These are phyloP conservation scores for Pseudogymnoascus sp. DNA, from an alignment of 2,329 filamentous ascomycete genomes.

Conservation along the genomic window DNA sequence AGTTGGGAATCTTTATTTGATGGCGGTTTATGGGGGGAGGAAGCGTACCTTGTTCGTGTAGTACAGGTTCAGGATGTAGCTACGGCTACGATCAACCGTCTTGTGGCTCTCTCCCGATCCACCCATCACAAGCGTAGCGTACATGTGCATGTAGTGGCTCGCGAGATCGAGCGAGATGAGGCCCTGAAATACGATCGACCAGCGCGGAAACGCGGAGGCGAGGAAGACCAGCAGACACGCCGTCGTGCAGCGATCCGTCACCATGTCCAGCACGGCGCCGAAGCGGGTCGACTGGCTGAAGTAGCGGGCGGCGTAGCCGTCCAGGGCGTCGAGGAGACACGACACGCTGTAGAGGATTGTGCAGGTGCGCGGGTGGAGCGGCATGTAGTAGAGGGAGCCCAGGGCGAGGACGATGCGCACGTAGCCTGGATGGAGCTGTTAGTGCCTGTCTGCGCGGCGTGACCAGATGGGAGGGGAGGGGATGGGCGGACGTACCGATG, in stretches of 20 bases:
- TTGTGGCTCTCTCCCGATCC: conserved; percentile 78
- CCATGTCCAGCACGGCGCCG: conserved; percentile 96
- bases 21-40: conserved; percentile 8
- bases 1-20: conserved; percentile 10
- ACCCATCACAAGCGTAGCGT: conserved; percentile 82
- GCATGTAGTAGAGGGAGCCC: conserved; percentile 97
- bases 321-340: conserved; percentile 88
- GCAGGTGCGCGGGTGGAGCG: conserved; percentile 92
- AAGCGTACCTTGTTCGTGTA: conserved; percentile 88
- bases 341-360: conserved; percentile 86
- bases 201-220: conserved; percentile 87
- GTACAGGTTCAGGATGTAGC: conserved; percentile 86
- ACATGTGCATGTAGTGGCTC: conserved; percentile 99
- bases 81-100: conserved; percentile 80
- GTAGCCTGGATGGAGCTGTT: conserved; percentile 48
- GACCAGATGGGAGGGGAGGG: background rate
- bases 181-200: conserved; percentile 88
- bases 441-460: background rate
- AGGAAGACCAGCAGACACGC: conserved; percentile 91
- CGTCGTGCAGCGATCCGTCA: conserved; percentile 95
- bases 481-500: conserved; percentile 47
- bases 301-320: conserved; percentile 81
- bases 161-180: conserved; percentile 88
- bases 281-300: conserved; percentile 92
- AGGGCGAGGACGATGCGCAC: conserved; percentile 71